Conservation (phyloP, 1,139 yeast genomes). For the Candida sp. region DNA sequence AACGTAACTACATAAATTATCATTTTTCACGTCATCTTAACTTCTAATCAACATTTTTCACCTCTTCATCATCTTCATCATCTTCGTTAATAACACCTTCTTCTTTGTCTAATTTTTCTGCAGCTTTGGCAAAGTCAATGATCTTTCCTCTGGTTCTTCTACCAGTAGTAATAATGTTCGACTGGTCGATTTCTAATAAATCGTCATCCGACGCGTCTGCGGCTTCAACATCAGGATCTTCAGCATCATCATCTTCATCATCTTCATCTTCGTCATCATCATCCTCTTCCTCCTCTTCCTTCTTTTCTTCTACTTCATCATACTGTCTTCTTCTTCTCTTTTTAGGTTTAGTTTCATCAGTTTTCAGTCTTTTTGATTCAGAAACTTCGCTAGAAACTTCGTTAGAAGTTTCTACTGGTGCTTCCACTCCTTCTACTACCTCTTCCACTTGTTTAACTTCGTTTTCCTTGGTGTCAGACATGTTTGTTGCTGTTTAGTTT, state of each 20-base stretch:
- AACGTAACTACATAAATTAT: neutral
- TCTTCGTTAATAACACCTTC: constrained; percentile 40
- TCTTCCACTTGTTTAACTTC: constrained; percentile 1
- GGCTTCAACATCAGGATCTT: constrained; percentile 47
- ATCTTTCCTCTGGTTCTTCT: constrained; percentile 91
- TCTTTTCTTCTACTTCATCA: constrained; percentile 44
- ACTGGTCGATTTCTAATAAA: constrained; percentile 75
- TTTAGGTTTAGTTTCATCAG: constrained; percentile 26
- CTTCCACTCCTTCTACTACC: constrained; percentile 3
- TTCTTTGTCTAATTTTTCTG: constrained; percentile 62
- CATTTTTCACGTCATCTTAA: neutral
- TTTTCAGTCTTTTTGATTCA: constrained; percentile 2
- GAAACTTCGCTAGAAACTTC: too few species aligned
- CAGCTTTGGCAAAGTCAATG: constrained; percentile 85
- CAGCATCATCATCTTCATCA: constrained; percentile 44
- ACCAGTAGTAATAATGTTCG: constrained; percentile 80
- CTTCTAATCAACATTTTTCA: neutral
- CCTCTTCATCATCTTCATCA: constrained; percentile 46
- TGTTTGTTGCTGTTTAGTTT: neutral
- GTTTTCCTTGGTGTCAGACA: neutral
- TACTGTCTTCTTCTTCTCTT: constrained; percentile 41
- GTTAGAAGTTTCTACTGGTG: constrained; percentile 5
- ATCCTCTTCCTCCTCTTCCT: constrained; percentile 34
- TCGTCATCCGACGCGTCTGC: constrained; percentile 49
- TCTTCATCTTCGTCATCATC: constrained; percentile 55